Percentiles rank a stretch among this genome's conserved stretches.
Conservation (phyloP, 306 rosid species). For the Vigna mungo region DNA sequence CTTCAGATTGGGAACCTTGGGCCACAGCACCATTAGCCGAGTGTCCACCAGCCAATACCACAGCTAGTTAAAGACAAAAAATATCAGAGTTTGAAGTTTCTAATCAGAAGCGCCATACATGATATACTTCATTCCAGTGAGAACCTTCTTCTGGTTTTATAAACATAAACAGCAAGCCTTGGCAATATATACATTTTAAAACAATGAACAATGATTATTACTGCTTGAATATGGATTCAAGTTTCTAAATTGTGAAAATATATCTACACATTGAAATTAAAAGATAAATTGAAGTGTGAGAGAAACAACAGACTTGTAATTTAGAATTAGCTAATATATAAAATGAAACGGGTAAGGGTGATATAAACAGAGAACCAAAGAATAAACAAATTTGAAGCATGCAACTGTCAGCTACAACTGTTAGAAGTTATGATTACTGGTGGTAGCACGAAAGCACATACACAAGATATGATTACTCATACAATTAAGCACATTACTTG, state of each 20-base stretch:
- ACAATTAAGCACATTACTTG: slow-evolving; percentile 19
- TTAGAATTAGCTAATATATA: slow-evolving; percentile 9
- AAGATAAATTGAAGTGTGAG: slow-evolving; percentile 15
- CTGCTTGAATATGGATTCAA: slow-evolving; percentile 17
- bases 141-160: slow-evolving; percentile 11
- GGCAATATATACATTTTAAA: slow-evolving; percentile 25
- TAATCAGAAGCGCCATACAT: slow-evolving; percentile 32
- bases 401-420: neutral
- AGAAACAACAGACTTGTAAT: slow-evolving; percentile 20
- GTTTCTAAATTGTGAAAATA: slow-evolving; percentile 21
- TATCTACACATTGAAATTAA: neutral
- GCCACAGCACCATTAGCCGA: slow-evolving; percentile 67
- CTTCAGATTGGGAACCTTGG: slow-evolving; percentile 85
- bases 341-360: slow-evolving; percentile 32
- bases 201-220: slow-evolving; percentile 30
- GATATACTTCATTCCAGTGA: slow-evolving; percentile 28
- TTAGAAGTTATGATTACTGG: neutral
- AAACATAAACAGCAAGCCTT: slow-evolving; percentile 21
- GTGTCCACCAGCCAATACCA: slow-evolving; percentile 93
- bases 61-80: slow-evolving; percentile 60
- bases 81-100: slow-evolving; percentile 38
- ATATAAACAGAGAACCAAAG: slow-evolving; percentile 20
- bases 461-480: neutral
- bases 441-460: neutral
- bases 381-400: slow-evolving; percentile 6